Conservation (phyloP, 257 asterid genomes). For the Solanum arcanum region DNA sequence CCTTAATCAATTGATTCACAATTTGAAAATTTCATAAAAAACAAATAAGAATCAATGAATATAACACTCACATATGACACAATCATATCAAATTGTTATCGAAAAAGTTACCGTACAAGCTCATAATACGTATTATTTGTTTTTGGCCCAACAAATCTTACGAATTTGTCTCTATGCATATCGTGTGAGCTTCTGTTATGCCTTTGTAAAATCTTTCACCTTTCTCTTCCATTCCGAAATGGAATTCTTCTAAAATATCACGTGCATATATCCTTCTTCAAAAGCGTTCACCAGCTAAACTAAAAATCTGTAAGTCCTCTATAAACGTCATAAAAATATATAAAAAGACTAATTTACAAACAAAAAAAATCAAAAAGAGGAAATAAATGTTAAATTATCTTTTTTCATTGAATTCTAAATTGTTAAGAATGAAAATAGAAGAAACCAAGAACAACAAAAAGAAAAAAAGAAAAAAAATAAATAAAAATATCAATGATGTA, state of each 20-base stretch:
- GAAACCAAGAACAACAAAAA: background rate
- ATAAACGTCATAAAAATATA: background rate
- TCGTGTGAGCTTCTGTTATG: background rate
- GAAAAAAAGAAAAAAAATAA: too few species aligned
- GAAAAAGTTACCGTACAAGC: background rate
- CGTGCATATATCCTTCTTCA: background rate
- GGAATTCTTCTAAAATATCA: background rate
- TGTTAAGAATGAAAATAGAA: background rate
- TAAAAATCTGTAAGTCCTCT: background rate
- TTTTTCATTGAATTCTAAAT: constrained; percentile 2
- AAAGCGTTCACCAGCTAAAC: background rate
- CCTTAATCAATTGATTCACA: background rate
- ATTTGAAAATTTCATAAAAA: background rate
- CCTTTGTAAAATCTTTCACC: background rate
- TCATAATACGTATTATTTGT: background rate
- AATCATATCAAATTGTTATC: background rate
- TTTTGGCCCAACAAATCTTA: background rate
- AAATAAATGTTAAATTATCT: background rate
- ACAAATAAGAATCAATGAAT: background rate
- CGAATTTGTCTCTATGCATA: fast-evolving
- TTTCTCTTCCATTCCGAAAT: background rate
- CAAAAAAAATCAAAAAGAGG: background rate
- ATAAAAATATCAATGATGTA: background rate
- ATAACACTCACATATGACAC: background rate
- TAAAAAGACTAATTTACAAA: background rate